Evolutionary conservation across 805 yeast species (phyloP).

Genomic region (Monosporozyma solicola): DNA sequence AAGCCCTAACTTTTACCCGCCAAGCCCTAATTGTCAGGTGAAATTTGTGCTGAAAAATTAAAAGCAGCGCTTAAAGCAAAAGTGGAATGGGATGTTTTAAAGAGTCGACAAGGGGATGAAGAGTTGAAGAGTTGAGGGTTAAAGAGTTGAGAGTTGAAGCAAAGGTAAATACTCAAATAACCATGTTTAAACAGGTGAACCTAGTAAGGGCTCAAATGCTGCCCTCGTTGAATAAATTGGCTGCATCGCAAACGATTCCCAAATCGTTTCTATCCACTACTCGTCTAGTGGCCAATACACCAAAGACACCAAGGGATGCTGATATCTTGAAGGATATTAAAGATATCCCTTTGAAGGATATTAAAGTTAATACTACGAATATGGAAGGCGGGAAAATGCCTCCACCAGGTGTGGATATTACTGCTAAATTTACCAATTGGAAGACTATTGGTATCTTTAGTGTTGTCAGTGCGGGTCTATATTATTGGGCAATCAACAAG

Average conservation of each 20-base stretch:
- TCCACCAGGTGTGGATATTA: neutral
- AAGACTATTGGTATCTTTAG: conserved; percentile 57
- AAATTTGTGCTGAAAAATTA: neutral
- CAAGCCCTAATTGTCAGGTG: neutral
- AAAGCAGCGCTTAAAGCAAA: too few species aligned
- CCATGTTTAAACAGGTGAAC: neutral
- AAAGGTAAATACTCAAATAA: neutral
- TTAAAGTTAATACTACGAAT: neutral
- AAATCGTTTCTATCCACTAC: neutral
- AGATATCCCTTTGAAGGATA: conserved; percentile 3
- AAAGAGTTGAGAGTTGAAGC: neutral
- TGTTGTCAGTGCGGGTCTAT: conserved; percentile 58
- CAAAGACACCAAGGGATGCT: neutral
- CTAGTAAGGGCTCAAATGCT: neutral
- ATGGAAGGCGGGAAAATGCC: neutral
- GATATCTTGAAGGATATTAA: conserved; percentile 2
- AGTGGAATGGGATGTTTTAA: too few species aligned
- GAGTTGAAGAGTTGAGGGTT: neutral
- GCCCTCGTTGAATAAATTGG: neutral
- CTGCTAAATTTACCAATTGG: conserved; percentile 44
- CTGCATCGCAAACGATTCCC: neutral
- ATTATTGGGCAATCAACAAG: conserved; percentile 61
- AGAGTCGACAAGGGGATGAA: neutral
- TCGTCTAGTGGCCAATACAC: neutral
- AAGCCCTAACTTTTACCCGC: neutral